These are phyloP conservation scores for Rhododendron williamsianum DNA, from an alignment of 148 eudicot genomes.

Conservation along the genomic window DNA sequence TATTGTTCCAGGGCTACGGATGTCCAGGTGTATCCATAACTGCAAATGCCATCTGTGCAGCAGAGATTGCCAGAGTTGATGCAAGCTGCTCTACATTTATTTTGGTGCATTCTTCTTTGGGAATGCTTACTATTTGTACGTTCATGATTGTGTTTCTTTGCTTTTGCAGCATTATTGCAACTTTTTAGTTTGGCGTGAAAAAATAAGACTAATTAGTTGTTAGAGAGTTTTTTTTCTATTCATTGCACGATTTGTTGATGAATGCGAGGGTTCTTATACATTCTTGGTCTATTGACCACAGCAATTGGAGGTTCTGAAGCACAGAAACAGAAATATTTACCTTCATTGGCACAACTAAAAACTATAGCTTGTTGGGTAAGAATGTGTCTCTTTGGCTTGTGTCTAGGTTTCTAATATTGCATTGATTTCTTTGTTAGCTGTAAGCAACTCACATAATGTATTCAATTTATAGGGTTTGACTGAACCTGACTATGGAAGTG, in stretches of 20 bases:
- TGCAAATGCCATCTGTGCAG: constrained; percentile 69
- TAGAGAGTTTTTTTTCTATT: neutral
- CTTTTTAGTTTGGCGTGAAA: neutral
- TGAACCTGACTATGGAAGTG: constrained; percentile 96
- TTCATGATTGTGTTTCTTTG: neutral
- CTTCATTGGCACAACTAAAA: constrained; percentile 67
- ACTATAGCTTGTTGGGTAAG: constrained; percentile 89
- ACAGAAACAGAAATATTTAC: constrained; percentile 80
- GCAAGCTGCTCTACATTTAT: constrained; percentile 96
- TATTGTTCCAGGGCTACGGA: constrained; percentile 68
- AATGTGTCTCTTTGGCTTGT: neutral
- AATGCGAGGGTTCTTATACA: neutral
- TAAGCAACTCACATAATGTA: neutral
- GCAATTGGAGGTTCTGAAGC: constrained; percentile 80
- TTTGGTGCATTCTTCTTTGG: constrained; percentile 94
- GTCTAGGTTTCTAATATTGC: neutral
- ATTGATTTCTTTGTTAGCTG: neutral
- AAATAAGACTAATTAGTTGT: neutral
- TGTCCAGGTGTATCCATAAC: constrained; percentile 85
- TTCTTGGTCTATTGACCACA: constrained; percentile 33
- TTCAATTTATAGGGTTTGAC: constrained; percentile 59
- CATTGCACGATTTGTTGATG: neutral
- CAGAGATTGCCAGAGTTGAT: constrained; percentile 92
- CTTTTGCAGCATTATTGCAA: neutral
- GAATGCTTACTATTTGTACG: constrained; percentile 90